phyloP scores from a whole-genome alignment of 2,329 filamentous ascomycete genomes.

The Lecanicillium sp. region DNA sequence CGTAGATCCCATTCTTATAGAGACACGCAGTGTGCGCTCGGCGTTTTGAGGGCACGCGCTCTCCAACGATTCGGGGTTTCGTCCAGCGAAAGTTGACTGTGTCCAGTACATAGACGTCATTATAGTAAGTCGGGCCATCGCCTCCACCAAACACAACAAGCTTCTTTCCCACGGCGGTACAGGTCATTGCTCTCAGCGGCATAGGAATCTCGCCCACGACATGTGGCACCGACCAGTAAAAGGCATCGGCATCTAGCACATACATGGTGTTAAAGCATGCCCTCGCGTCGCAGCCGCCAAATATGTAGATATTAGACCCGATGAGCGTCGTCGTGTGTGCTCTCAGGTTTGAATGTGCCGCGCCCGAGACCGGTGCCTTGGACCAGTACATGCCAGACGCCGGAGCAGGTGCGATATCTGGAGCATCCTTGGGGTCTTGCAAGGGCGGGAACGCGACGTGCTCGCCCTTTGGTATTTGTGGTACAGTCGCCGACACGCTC shows the following conservation, averaged over 20 bases:
- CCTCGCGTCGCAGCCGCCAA: constrained; percentile 61
- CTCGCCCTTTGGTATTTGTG: constrained; percentile 30
- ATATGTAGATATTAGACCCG: constrained; percentile 61
- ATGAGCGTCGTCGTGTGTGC: constrained; percentile 63
- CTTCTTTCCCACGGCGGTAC: constrained; percentile 65
- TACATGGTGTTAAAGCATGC: constrained; percentile 66
- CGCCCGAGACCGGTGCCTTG: constrained; percentile 56
- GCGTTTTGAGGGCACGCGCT: constrained; percentile 53
- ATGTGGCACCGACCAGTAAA: constrained; percentile 61
- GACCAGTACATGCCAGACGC: constrained; percentile 71
- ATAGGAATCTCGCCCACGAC: constrained; percentile 59
- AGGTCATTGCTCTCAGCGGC: constrained; percentile 64
- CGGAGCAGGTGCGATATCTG: constrained; percentile 56
- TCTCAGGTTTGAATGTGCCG: constrained; percentile 53
- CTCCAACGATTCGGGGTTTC: constrained; percentile 53
- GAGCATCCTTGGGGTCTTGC: constrained; percentile 48
- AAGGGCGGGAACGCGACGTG: constrained; percentile 51
- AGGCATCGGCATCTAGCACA: constrained; percentile 63
- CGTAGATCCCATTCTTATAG: constrained; percentile 64
- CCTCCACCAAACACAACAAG: constrained; percentile 64
- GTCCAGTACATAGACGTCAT: constrained; percentile 66
- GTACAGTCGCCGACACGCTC: constrained; percentile 15
- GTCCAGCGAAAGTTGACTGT: constrained; percentile 64
- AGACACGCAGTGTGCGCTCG: constrained; percentile 65
- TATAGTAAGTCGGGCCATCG: constrained; percentile 65